Evolutionary conservation across 768 basidiomycete species (phyloP), one percentile per base, ranked within the genome.

Genomic region (Boletellus ananiceps): DNA sequence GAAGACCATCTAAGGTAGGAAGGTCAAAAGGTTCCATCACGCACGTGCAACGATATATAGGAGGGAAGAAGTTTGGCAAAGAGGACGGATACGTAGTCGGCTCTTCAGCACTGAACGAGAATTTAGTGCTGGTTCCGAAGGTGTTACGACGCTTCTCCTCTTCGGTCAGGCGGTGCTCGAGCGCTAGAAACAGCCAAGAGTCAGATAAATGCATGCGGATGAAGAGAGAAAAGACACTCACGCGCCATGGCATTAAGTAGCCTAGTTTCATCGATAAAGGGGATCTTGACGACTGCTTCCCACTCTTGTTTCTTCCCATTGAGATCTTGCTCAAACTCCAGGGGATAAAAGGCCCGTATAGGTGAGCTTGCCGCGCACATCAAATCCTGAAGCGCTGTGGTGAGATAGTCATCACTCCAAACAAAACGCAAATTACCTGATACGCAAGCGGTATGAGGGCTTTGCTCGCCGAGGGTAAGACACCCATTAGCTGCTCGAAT

Each of bases 271-370:
- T 96, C 84, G 52, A 99, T 97, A 68, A 99, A 99, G 0, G 96
- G 96, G 57, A 99, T 97, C 72, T 98, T 98, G 46, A 99, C 93
- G 44, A 98, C 82, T 0, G 96, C 95, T 67, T 99, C 96, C 96
- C 96, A 99, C 21, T 97, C 95, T 57, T 88, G 85, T 66, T 93
- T 98, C 79, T 99, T 99, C 29, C 96, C 96, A 57, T 99, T 98
- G 63, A 96, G 69, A 71, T 99, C 96, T 56, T 80, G 83, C 56
- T 91, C 93, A 57, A 98, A 98, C 45, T 93, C 84, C 14, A 74
- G 56, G 2, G 96, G 96, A 65, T 99, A 99, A 73, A 98, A 98
- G 62, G 95, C 91, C 41, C 91, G 65, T 57, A 99, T 96, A 0
- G 91, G 80, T 3, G 95, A 98, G 52, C 78, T 84, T 2, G 81